phyloP scores from a whole-genome alignment of 345 rosid species.

The Eutrema yunnanense region DNA sequence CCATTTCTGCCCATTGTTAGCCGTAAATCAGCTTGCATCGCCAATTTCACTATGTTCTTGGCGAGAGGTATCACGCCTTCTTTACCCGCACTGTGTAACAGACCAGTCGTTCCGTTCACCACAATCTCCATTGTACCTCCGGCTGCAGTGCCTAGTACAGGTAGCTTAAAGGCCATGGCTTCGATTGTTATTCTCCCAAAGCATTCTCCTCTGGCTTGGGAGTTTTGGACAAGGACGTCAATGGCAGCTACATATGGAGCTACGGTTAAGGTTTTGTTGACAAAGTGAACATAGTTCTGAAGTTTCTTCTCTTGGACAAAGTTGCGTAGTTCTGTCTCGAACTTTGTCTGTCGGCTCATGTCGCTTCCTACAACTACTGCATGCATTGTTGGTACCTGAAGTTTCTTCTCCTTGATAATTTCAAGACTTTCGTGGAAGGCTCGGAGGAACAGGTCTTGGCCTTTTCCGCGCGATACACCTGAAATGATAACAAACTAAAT shows the following conservation, averaged over 20 bases:
- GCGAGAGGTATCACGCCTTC: conserved; percentile 67
- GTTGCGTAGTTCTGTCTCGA: conserved; percentile 64
- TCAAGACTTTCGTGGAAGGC: conserved; percentile 62
- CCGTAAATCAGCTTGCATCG: conserved; percentile 47
- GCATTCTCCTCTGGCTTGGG: conserved; percentile 91
- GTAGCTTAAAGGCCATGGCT: conserved; percentile 88
- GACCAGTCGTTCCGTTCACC: conserved; percentile 65
- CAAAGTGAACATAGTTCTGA: conserved; percentile 58
- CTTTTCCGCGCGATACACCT: conserved; percentile 93
- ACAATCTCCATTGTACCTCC: conserved; percentile 88
- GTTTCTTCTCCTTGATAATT: conserved; percentile 49
- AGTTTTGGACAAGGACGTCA: conserved; percentile 80
- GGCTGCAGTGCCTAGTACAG: conserved; percentile 83
- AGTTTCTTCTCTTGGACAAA: conserved; percentile 55
- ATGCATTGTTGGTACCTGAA: conserved; percentile 61
- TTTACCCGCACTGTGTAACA: conserved; percentile 65
- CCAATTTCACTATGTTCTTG: conserved; percentile 61
- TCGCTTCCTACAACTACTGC: conserved; percentile 83
- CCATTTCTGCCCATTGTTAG: conserved; percentile 69
- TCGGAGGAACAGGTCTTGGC: conserved; percentile 69
- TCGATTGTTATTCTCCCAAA: conserved; percentile 86
- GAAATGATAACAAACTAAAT: conserved; percentile 15
- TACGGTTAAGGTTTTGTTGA: conserved; percentile 68
- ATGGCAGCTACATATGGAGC: conserved; percentile 72
- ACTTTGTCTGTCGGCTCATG: conserved; percentile 70